Evolutionary conservation across 2,329 filamentous ascomycete species (phyloP).

Genomic region (Diaporthe sp.): DNA sequence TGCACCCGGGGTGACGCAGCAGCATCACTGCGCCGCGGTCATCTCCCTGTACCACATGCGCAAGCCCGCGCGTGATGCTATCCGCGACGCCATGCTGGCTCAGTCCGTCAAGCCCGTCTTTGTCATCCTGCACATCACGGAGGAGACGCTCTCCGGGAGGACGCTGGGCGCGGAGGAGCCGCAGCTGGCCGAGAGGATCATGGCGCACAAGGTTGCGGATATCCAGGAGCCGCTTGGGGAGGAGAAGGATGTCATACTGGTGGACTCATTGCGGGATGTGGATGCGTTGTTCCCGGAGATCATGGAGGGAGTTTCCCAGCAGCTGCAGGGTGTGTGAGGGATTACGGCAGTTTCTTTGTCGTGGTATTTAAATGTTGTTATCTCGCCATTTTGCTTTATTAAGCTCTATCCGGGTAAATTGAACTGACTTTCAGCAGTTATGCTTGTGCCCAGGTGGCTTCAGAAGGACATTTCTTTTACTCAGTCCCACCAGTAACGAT

Average conservation of each 20-base stretch:
- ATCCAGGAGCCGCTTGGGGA: conserved; percentile 6
- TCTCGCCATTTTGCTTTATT: background rate
- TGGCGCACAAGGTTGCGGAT: conserved; percentile 28
- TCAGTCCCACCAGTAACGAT: background rate
- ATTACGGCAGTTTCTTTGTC: too few relatives aligned
- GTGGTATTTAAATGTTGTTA: background rate
- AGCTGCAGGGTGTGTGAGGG: background rate
- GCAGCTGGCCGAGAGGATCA: conserved; percentile 13
- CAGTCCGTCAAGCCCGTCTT: background rate
- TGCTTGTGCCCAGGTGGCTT: background rate
- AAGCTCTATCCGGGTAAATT: too few relatives aligned
- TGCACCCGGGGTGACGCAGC: too few relatives aligned
- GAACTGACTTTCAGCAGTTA: background rate
- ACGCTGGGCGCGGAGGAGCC: conserved; percentile 24
- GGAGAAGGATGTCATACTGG: conserved; percentile 10
- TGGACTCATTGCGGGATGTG: conserved; percentile 25
- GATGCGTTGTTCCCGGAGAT: conserved; percentile 23
- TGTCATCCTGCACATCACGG: conserved; percentile 12
- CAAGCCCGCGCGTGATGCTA: conserved; percentile 19
- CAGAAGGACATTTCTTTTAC: too few relatives aligned
- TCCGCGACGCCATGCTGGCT: conserved; percentile 13
- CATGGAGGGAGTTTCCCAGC: background rate
- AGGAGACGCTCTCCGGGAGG: conserved; percentile 22
- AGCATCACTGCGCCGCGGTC: background rate
- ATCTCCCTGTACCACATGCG: conserved; percentile 19